Evolutionary conservation across 192 early-diverging fungal genomes (phyloP).

Genomic region (Chytriomyces sp.): DNA sequence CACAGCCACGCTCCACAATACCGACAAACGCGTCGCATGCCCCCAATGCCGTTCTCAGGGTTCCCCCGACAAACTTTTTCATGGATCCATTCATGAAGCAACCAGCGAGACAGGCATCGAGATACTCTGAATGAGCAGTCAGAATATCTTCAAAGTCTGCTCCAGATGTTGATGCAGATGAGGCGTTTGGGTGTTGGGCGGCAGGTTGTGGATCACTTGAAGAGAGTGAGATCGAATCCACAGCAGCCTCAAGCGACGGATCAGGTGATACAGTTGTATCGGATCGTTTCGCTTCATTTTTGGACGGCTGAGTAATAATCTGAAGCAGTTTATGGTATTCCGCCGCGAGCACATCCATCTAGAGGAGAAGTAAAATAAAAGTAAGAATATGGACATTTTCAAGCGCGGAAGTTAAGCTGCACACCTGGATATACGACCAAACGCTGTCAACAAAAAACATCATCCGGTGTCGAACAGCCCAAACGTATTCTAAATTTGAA

Average conservation of each 20-base stretch:
- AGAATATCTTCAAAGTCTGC: constrained; percentile 43
- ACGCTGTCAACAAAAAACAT: constrained; percentile 72
- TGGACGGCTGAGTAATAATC: background rate
- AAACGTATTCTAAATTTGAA: constrained; percentile 34
- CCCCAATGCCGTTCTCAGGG: constrained; percentile 2
- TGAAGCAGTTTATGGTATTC: constrained; percentile 27
- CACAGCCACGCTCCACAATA: constrained; percentile 7
- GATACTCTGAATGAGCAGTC: constrained; percentile 29
- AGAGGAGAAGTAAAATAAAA: background rate
- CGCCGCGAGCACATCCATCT: constrained; percentile 50
- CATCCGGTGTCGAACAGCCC: constrained; percentile 64
- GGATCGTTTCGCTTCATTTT: background rate
- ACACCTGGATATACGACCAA: constrained; percentile 76
- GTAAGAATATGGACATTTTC: background rate
- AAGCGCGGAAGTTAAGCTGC: background rate
- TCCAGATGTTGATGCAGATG: background rate
- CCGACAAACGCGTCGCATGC: constrained; percentile 22
- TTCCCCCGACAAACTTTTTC: constrained; percentile 37
- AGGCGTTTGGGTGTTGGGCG: no score
- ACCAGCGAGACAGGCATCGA: constrained; percentile 37
- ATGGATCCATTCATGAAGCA: constrained; percentile 43
- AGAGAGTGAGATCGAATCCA: no score
- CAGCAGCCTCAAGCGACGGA: no score
- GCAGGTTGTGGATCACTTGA: no score
- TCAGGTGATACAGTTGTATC: no score